Conservation (phyloP, 305 asterid species). For the Solanum chacoense region DNA sequence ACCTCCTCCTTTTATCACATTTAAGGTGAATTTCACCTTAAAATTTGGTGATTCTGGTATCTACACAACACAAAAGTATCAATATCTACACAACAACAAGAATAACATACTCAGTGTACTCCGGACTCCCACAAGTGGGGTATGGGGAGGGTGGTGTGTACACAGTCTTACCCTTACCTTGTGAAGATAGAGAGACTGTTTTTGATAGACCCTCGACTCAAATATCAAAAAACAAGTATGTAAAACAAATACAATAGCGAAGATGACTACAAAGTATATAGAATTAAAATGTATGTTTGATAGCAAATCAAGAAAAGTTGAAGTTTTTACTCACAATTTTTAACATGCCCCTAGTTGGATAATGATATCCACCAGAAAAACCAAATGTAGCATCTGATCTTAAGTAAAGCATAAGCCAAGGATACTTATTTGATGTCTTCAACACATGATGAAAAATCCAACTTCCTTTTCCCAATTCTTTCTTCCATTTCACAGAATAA, state of each 20-base stretch:
- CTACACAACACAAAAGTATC: conserved; percentile 15
- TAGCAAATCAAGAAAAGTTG: background rate
- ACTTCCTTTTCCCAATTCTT: conserved; percentile 59
- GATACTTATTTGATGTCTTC: conserved; percentile 55
- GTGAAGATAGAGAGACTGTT: background rate
- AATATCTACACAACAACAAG: background rate
- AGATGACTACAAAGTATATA: background rate
- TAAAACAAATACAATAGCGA: background rate
- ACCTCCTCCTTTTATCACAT: conserved; percentile 59
- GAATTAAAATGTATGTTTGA: background rate
- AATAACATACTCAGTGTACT: background rate
- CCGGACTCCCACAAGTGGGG: background rate
- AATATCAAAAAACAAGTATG: too few species aligned
- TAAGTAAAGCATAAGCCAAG: conserved; percentile 80
- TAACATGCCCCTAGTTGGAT: conserved; percentile 61
- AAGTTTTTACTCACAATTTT: conserved; percentile 37
- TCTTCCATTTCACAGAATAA: conserved; percentile 62
- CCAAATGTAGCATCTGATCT: conserved; percentile 69
- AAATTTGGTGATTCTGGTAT: conserved; percentile 68
- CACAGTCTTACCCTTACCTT: background rate
- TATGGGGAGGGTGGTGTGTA: background rate
- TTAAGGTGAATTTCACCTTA: conserved; percentile 47
- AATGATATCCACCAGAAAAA: conserved; percentile 72
- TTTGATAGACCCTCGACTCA: background rate
- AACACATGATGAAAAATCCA: conserved; percentile 61